phyloP scores from a whole-genome alignment of 306 rosid genomes.

The Ziziphus jujuba region DNA sequence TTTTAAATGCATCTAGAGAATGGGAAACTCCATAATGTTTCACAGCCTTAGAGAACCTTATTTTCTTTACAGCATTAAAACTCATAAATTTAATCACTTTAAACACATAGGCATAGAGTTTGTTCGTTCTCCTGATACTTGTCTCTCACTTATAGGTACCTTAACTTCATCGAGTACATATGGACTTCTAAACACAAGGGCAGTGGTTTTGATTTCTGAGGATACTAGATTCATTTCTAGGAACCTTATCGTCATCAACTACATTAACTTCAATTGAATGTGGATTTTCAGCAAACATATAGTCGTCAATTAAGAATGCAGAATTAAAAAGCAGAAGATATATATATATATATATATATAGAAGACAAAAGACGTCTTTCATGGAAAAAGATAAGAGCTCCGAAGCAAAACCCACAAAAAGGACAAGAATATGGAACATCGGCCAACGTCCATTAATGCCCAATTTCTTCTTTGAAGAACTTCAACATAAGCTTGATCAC shows the following conservation, averaged over 20 bases:
- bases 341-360: no score
- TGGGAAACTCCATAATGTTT: conserved; percentile 42
- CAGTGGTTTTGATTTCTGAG: no score
- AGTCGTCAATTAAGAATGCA: conserved; percentile 41
- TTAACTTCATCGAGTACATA: no score
- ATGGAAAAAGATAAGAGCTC: conserved; percentile 11
- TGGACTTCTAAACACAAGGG: no score
- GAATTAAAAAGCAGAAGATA: conserved; percentile 39
- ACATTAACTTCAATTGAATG: conserved; percentile 10
- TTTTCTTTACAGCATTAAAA: conserved; percentile 44
- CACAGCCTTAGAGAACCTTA: conserved; percentile 46
- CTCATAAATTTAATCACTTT: conserved; percentile 53
- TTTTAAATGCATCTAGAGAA: conserved; percentile 45
- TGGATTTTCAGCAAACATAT: conserved; percentile 48
- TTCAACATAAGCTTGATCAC: neutral
- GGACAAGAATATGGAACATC: conserved; percentile 34
- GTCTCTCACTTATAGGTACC: no score
- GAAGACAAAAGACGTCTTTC: conserved; percentile 21
- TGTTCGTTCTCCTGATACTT: neutral
- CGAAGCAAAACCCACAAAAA: conserved; percentile 21
- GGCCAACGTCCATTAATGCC: conserved; percentile 40
- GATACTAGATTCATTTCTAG: neutral
- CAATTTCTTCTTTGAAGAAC: conserved; percentile 1
- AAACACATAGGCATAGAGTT: conserved; percentile 37
- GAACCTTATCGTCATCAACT: conserved; percentile 12